These are phyloP conservation scores for Halophytophthora batemanensis DNA, from an alignment of 352 stramenopile genomes.

Conservation along the genomic window DNA sequence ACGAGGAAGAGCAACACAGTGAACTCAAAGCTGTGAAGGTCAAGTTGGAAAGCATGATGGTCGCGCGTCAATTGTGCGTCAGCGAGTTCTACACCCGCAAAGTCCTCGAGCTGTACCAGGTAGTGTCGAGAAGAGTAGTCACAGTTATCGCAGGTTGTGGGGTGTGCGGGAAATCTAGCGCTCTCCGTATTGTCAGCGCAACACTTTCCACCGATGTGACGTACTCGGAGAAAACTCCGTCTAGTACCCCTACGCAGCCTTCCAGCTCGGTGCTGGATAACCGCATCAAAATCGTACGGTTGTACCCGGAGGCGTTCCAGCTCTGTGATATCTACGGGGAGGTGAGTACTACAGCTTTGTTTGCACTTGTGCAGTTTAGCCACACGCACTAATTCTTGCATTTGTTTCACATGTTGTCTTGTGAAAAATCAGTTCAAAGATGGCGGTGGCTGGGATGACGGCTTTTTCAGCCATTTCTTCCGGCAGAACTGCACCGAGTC, in stretches of 20 bases:
- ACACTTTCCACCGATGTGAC: slow-evolving; percentile 19
- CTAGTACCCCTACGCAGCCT: neutral
- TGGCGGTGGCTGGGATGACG: slow-evolving; percentile 50
- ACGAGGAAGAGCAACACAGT: slow-evolving; percentile 34
- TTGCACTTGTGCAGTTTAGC: neutral
- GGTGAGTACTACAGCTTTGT: slow-evolving; percentile 14
- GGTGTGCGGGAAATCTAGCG: slow-evolving; percentile 58
- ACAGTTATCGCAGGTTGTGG: slow-evolving; percentile 49
- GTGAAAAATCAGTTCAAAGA: slow-evolving; percentile 33
- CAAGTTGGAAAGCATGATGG: slow-evolving; percentile 25
- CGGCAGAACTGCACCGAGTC: slow-evolving; percentile 38
- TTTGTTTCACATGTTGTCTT: neutral
- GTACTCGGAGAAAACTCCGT: neutral
- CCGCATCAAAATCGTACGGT: slow-evolving; percentile 27
- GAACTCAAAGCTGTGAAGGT: slow-evolving; percentile 31
- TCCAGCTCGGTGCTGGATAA: slow-evolving; percentile 1
- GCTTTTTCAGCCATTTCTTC: slow-evolving; percentile 55
- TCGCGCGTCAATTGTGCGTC: slow-evolving; percentile 19
- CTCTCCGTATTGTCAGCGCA: slow-evolving; percentile 37
- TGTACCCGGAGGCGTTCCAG: slow-evolving; percentile 42
- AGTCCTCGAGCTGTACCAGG: slow-evolving; percentile 54
- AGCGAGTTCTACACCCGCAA: slow-evolving; percentile 54
- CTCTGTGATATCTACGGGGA: slow-evolving; percentile 54
- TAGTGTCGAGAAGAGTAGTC: slow-evolving; percentile 33
- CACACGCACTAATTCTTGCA: neutral